A percentile compares a stretch with the other conserved stretches of the same genome.
These are phyloP conservation scores for Spatholobus suberectus DNA, from an alignment of 306 rosid species.

Conservation along the genomic window DNA sequence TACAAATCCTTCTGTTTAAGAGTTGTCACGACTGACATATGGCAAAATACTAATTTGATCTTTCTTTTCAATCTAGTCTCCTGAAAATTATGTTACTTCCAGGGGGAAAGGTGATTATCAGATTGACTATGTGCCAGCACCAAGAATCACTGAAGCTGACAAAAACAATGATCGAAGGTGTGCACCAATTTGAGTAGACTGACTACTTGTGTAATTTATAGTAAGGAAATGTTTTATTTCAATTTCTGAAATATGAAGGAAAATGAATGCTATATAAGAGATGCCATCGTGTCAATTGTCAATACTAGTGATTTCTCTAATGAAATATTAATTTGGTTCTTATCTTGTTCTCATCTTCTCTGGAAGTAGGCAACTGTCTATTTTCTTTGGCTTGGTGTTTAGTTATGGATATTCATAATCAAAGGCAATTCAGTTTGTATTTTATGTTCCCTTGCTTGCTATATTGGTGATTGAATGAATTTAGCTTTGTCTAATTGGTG, in stretches of 20 bases:
- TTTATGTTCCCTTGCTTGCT: neutral
- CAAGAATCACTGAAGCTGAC: constrained; percentile 93
- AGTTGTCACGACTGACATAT: neutral
- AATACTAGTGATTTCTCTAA: neutral
- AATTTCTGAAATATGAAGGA: constrained; percentile 21
- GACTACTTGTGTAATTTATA: constrained; percentile 17
- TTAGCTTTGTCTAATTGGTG: constrained; percentile 21
- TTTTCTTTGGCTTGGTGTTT: constrained; percentile 1
- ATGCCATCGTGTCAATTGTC: neutral
- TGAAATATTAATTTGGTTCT: constrained; percentile 2
- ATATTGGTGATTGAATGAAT: constrained; percentile 10
- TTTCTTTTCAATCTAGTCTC: constrained; percentile 6
- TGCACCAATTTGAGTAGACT: constrained; percentile 35
- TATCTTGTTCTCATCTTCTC: neutral
- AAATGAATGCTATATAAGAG: constrained; percentile 22
- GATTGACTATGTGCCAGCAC: constrained; percentile 89
- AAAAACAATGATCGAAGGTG: constrained; percentile 79
- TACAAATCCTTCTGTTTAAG: constrained; percentile 21
- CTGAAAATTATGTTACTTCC: constrained; percentile 36
- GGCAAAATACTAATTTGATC: neutral
- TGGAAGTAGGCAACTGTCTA: neutral
- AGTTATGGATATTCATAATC: constrained; percentile 22
- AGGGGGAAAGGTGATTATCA: constrained; percentile 87
- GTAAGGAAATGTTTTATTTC: constrained; percentile 16
- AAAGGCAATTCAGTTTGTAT: constrained; percentile 8